These are phyloP conservation scores for Magnaporthales sp. DNA, from an alignment of 2,329 filamentous ascomycete genomes.

Conservation along the genomic window DNA sequence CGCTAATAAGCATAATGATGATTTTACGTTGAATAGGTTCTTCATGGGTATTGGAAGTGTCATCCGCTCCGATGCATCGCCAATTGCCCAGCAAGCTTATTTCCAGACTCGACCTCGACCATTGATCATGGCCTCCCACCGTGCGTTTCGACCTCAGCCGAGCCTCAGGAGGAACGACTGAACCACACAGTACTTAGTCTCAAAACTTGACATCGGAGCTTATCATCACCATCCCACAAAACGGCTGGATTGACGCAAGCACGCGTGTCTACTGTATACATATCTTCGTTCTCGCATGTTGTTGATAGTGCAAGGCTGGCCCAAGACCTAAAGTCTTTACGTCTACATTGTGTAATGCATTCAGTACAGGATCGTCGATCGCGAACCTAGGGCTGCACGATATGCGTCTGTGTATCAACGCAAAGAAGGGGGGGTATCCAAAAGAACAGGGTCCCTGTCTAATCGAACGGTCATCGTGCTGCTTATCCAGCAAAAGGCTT, in stretches of 20 bases:
- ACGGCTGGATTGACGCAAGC: not conserved
- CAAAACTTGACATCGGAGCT: not conserved
- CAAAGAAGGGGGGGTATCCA: not conserved
- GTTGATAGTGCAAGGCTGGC: not conserved
- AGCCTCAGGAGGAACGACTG: slow-evolving; percentile 13
- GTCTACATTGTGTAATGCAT: not conserved
- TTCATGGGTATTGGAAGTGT: slow-evolving; percentile 99
- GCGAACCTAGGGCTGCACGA: not conserved
- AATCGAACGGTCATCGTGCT: not conserved
- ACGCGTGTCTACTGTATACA: not conserved
- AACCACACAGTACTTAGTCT: not conserved
- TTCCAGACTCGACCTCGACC: slow-evolving; percentile 64
- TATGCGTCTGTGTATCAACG: not conserved
- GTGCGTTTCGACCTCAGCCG: slow-evolving; percentile 27
- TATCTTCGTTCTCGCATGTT: not conserved
- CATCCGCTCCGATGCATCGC: slow-evolving; percentile 80
- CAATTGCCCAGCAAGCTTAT: slow-evolving; percentile 68
- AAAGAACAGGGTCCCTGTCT: not conserved
- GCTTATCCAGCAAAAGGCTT: not conserved
- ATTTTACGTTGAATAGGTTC: slow-evolving; percentile 43
- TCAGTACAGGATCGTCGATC: not conserved
- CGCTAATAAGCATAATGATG: not conserved
- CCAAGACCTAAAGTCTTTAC: not conserved
- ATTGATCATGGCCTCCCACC: slow-evolving; percentile 48
- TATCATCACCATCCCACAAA: not conserved